These are phyloP conservation scores for Butyriboletus regius DNA, from an alignment of 1,284 basidiomycete species.

Conservation along the genomic window DNA sequence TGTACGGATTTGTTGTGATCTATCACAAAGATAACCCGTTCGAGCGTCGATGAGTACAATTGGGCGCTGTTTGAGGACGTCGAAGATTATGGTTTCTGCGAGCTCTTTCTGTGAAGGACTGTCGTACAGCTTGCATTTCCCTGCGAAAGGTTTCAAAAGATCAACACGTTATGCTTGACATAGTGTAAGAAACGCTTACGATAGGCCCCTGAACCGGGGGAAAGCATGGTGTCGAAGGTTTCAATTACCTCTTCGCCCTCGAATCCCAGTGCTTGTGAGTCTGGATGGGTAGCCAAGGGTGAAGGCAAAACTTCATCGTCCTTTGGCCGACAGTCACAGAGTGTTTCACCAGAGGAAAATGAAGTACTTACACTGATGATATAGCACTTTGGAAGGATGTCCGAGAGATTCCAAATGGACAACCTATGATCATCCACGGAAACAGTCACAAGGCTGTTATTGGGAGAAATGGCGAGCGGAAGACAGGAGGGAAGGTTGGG, in stretches of 20 bases:
- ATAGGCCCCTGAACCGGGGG: background rate
- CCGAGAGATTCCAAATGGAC: constrained; percentile 1
- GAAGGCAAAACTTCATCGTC: background rate
- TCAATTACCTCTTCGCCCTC: background rate
- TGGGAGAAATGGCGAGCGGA: constrained; percentile 3
- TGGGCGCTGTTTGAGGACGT: constrained; percentile 2
- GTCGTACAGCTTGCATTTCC: constrained; percentile 1
- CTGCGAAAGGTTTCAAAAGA: background rate
- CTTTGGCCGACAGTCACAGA: background rate
- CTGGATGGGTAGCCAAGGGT: background rate
- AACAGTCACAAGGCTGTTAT: constrained; percentile 4
- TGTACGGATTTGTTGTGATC: background rate
- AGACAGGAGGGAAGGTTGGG: background rate
- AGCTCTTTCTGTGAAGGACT: background rate
- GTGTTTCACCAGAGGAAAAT: background rate
- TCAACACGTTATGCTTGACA: background rate
- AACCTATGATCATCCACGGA: background rate
- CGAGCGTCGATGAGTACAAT: constrained; percentile 5
- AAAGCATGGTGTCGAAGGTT: background rate
- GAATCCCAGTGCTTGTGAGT: background rate
- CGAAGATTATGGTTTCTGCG: constrained; percentile 1
- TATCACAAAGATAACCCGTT: constrained; percentile 5
- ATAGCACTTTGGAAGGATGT: constrained; percentile 5
- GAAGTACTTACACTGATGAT: background rate
- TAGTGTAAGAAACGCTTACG: background rate